Evolutionary conservation across 1,284 basidiomycete species (phyloP), one percentile per base, ranked within the genome.

Genomic region (Xerocomus minutiporus): DNA sequence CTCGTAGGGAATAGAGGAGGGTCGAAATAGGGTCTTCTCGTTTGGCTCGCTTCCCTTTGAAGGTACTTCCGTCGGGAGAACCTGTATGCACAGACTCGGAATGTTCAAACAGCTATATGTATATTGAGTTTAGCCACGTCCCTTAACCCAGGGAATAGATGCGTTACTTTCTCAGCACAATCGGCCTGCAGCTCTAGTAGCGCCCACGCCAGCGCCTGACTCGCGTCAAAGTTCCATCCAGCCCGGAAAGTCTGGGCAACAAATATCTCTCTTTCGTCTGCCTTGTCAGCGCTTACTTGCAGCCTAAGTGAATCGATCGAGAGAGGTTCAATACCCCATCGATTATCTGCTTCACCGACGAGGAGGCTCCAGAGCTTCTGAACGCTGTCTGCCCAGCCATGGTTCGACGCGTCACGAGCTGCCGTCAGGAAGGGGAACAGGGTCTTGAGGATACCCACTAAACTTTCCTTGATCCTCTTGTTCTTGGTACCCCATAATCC

Each of bases 101-200:
- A 43, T 82, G 65, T 55, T 76, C 63, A 60, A 80, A 84, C 12
- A 90, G 69, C 86, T 91, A 58, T 4, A 43, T 25, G 58, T 13
- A 8, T 25, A 25, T 39, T 39, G 48, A 35, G 41, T 51, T 67
- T 26, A 71, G 61, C 39, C 29, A 48, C 23, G 9, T 31, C 15
- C 36, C 41, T 58, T 28, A 51, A 53, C 8, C 15, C 23, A 53
- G 40, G 17, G 25, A 53, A 36, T 4, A 35, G 8, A 35, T 17
- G 1, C 54, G 68, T 55, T 61, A 91, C 91, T 73, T 84, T 81
- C 46, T 79, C 77, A 8, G 82, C 78, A 62, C 85, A 88, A 62
- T 94, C 91, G 5, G 91, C 88, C 56, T 90, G 87, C n/a, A 97
- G 71, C 65, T 95, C 86, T 4, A 95, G 71, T 1, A 85, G 76